phyloP scores from a whole-genome alignment of 129 eudicot species.

The Flaveria sonorensis region DNA sequence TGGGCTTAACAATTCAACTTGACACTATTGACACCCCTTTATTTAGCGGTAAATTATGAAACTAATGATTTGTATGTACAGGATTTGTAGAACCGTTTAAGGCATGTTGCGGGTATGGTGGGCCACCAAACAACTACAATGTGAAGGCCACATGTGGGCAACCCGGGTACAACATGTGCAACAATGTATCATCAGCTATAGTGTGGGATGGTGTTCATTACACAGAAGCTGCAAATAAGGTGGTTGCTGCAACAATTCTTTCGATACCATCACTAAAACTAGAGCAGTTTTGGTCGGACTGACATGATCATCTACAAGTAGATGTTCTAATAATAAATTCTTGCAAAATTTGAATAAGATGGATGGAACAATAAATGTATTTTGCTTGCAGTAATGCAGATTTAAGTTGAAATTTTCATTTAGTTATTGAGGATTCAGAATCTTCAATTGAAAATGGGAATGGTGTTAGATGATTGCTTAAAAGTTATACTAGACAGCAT shows the following conservation, averaged over 20 bases:
- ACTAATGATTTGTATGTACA: conserved; percentile 20
- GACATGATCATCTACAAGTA: conserved; percentile 8
- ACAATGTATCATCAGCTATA: conserved; percentile 43
- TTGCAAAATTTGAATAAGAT: conserved; percentile 11
- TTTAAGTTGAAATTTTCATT: neutral
- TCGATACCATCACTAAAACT: conserved; percentile 36
- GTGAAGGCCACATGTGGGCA: conserved; percentile 54
- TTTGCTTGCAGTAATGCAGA: conserved; percentile 11
- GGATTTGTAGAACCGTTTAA: conserved; percentile 40
- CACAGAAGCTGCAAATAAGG: conserved; percentile 55
- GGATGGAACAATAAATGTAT: conserved; percentile 1
- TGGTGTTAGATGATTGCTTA: neutral
- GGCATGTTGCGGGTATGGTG: conserved; percentile 51
- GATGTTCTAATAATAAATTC: neutral
- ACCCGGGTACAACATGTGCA: conserved; percentile 46
- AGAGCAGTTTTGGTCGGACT: conserved; percentile 37
- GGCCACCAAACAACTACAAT: conserved; percentile 46
- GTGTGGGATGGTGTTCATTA: conserved; percentile 60
- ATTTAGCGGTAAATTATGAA: neutral
- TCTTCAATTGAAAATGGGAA: neutral
- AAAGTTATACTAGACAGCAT: no score
- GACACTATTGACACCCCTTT: neutral
- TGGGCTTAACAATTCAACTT: neutral
- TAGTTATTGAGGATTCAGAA: neutral
- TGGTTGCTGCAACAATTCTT: conserved; percentile 31